These are phyloP conservation scores for Lentinula raphanica DNA, from an alignment of 768 basidiomycete species.

Conservation along the genomic window DNA sequence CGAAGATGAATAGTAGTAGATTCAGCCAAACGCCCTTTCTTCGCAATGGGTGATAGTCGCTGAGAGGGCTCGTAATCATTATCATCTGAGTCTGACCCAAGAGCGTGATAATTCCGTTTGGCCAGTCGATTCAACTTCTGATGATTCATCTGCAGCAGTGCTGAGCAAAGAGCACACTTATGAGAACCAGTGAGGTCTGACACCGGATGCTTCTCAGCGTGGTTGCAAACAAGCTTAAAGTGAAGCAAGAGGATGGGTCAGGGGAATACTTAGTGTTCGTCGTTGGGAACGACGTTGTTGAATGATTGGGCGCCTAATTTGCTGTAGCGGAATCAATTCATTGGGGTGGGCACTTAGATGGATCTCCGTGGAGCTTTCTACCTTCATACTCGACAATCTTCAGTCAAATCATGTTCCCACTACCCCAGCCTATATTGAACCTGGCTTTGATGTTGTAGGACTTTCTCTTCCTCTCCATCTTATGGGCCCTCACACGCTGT, in stretches of 20 bases:
- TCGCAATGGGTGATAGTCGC: not conserved
- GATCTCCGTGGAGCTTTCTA: not conserved
- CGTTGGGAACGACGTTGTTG: no score
- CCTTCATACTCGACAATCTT: conserved; percentile 30
- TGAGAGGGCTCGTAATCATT: not conserved
- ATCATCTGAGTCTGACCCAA: not conserved
- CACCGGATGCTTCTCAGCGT: no score
- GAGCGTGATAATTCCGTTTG: not conserved
- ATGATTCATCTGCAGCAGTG: no score
- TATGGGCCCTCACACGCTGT: conserved; percentile 43
- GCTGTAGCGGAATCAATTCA: no score
- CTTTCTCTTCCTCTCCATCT: conserved; percentile 87
- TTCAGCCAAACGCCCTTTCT: not conserved
- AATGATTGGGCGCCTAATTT: no score
- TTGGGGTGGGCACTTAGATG: no score
- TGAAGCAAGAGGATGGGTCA: no score
- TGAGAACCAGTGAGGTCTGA: no score
- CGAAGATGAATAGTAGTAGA: not conserved
- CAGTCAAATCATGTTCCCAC: conserved; percentile 87
- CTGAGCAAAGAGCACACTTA: no score
- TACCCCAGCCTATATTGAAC: conserved; percentile 98
- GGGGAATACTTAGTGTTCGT: no score
- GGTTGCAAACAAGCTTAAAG: no score
- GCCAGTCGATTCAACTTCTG: not conserved
- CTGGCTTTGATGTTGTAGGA: conserved; percentile 99